Evolutionary conservation across 2,329 filamentous ascomycete genomes (phyloP), one percentile per base, ranked within the genome.

Genomic region (Aspergillus sp.): DNA sequence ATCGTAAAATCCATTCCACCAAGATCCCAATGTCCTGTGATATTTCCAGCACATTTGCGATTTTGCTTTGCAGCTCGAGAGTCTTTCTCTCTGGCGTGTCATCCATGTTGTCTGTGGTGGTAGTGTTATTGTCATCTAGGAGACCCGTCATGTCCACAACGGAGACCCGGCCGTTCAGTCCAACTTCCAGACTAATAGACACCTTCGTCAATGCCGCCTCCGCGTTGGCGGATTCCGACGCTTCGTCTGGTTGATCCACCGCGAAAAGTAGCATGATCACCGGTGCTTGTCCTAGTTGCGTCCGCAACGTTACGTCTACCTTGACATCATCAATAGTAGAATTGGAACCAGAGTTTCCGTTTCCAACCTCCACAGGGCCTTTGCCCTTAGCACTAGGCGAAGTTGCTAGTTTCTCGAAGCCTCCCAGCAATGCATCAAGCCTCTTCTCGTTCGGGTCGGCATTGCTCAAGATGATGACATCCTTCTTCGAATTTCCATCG

Each of bases 371-470:
- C 25, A 19, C 41, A 21, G 53, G 15, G 36, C 53, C 57, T 23
- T 62, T 60, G 6, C 60, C 60, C 11, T 58, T 61, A n/a, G 36
- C 53, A 11, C 47, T 48, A 1, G 38, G 38, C 13, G 41, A 27
- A 19, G 38, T 59, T 19, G n/a, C 51, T 42, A 44, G 30, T 54
- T 63, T 55, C 39, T 58, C 32, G 32, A 57, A 55, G 2, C 60
- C 62, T 21, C 65, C 64, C 23, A 79, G 79, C 17, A 94, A 80
- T 11, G 80, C 81, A 19, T 81, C 77, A 60, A 87, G 84, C 70
- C 90, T 88, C 0, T 80, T 78, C 15, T 76, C 70, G 19, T 72
- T 73, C 3, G 72, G 68, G 41, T 78, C 72, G 25, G 74, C 69
- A 56, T 84, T 77, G 64, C 84, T 79, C 39, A 76, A 55, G 1